phyloP scores from a whole-genome alignment of 495 filamentous ascomycete species.

The Talaromyces nanjingensis region DNA sequence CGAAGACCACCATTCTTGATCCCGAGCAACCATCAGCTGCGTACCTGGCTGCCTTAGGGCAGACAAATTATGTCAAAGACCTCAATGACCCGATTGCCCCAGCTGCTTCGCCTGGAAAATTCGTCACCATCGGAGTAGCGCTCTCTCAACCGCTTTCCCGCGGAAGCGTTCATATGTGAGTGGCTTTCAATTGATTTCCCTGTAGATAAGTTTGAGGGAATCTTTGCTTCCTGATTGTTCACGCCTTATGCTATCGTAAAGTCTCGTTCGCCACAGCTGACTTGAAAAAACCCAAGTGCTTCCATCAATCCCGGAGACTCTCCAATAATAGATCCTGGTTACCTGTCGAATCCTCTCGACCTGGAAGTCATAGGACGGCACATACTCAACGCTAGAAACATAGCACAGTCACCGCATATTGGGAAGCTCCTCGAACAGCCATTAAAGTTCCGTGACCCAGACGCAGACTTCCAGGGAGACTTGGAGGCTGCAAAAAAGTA shows the following conservation, averaged over 20 bases:
- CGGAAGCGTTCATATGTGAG: not conserved
- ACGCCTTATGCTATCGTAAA: no score
- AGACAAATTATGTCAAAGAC: not conserved
- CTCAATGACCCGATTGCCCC: not conserved
- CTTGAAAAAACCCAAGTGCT: not conserved
- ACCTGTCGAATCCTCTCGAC: constrained; percentile 24
- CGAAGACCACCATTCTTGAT: not conserved
- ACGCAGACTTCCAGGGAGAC: no score
- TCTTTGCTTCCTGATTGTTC: not conserved
- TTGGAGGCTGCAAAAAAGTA: no score
- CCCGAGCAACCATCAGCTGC: not conserved
- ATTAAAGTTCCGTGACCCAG: no score
- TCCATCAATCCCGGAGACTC: constrained; percentile 10
- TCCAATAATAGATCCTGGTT: constrained; percentile 19
- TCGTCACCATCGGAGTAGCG: not conserved
- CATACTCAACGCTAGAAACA: not conserved
- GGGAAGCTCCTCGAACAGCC: no score
- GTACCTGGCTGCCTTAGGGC: not conserved
- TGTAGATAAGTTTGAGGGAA: not conserved
- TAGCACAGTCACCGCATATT: no score
- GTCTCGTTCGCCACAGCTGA: not conserved
- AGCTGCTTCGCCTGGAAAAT: not conserved
- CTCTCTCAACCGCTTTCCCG: not conserved
- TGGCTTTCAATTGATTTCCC: not conserved
- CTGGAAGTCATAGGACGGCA: constrained; percentile 37